phyloP scores from a whole-genome alignment of 768 basidiomycete species.

The Boletus vinaceobasis region DNA sequence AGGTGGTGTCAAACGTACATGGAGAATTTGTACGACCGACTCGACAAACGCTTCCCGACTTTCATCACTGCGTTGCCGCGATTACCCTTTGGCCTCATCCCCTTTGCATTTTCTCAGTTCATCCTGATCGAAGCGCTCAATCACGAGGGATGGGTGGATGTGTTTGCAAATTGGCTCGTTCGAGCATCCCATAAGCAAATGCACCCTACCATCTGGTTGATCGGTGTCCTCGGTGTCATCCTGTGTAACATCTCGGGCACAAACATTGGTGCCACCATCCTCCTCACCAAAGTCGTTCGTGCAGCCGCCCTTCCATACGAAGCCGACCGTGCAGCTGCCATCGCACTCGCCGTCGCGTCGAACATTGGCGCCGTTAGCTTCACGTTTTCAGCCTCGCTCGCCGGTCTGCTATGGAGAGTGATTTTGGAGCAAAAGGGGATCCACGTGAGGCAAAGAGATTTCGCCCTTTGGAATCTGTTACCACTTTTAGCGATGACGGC shows the following conservation, averaged over 20 bases:
- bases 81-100: constrained; percentile 77
- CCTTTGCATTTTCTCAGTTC: constrained; percentile 93
- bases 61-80: constrained; percentile 60
- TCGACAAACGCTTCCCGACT: constrained; percentile 59
- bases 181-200: constrained; percentile 41
- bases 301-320: constrained; percentile 38
- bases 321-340: constrained; percentile 51
- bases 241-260: constrained; percentile 83
- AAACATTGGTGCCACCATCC: constrained; percentile 89
- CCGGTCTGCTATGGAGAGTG: constrained; percentile 78
- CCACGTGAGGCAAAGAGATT: constrained; percentile 53
- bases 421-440: constrained; percentile 77
- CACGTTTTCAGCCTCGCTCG: constrained; percentile 85
- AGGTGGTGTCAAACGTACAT: neutral
- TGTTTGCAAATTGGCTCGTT: constrained; percentile 71
- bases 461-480: constrained; percentile 69
- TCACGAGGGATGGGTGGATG: constrained; percentile 81
- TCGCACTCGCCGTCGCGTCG: constrained; percentile 78
- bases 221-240: constrained; percentile 69
- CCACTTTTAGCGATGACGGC: constrained; percentile 64
- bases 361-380: constrained; percentile 91
- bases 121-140: constrained; percentile 85
- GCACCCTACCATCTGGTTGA: constrained; percentile 56
- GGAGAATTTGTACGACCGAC: neutral
- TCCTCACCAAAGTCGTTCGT: constrained; percentile 76